Evolutionary conservation across 2,329 filamentous ascomycete genomes (phyloP), one percentile per base, ranked within the genome.

Genomic region (Fusarium pseudocircinatum): DNA sequence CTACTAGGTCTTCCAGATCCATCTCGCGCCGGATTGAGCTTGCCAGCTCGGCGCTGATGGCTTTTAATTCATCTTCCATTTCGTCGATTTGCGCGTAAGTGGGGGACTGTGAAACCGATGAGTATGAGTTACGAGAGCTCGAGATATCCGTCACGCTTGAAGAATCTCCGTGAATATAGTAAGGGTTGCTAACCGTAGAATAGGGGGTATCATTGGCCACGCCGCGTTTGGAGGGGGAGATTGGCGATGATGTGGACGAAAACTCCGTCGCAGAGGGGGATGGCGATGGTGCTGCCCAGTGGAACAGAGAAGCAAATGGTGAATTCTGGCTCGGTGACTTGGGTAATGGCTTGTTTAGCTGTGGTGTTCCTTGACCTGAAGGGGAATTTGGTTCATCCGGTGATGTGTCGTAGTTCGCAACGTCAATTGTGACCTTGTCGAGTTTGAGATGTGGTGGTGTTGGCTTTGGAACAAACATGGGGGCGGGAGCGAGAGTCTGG

Each of bases 21-120:
- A 99, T 96, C 85, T 99, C 96, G 69, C 96, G 91, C 77, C 94
- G 91, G 79, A 99, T 98, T 34, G 96, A 98, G 75, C 91, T 89
- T 39, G 96, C 96, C 81, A 99, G 87, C 87, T 99, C 96, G 68
- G 92, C 89, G 85, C 94, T 97, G 83, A 99, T 96, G 82, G 96
- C 93, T 77, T 94, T 94, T 75, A 99, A 84, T 86, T 99, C 96
- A 81, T 95, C 93, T 85, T 99, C 96, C 86, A 99, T 92, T 81
- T 97, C 94, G 81, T 94, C 91, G 78, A 97, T 88, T 81, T 95
- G 83, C 72, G 81, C 78, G 74, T 87, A 75, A 50, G 85, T 81
- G 61, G 81, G 80, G 43, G 85, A 82, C 72, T 87, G 85, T 78
- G 85, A 42, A 58, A 69, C 87, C 69, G 85, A 85, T 70, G 88